Conservation (phyloP, 495 filamentous ascomycete genomes). For the Talaromyces thailandensis region DNA sequence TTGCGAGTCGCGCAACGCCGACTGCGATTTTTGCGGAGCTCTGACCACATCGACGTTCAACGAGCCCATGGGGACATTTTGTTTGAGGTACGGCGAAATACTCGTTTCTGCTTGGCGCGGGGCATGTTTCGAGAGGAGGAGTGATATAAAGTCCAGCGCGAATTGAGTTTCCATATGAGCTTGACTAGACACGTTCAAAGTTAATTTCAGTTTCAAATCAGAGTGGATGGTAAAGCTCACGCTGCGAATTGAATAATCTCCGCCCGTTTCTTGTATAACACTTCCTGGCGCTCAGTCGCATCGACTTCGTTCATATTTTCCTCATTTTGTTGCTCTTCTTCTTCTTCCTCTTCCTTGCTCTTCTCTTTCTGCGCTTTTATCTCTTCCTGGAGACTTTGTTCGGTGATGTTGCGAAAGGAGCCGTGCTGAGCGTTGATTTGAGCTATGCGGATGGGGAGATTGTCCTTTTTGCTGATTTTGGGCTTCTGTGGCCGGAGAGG, state of each 20-base stretch:
- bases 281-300: slow-evolving; percentile 29
- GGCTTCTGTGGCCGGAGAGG: slow-evolving; percentile 55
- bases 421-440: slow-evolving; percentile 69
- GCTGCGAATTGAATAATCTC: slow-evolving; percentile 37
- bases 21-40: slow-evolving; percentile 42
- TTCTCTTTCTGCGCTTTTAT: slow-evolving; percentile 41
- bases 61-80: slow-evolving; percentile 60
- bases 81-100: slow-evolving; percentile 60
- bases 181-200: slow-evolving; percentile 25
- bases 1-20: slow-evolving; percentile 41
- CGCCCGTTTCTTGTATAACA: slow-evolving; percentile 33
- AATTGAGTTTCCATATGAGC: slow-evolving; percentile 59
- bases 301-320: slow-evolving; percentile 22
- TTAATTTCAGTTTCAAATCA: slow-evolving; percentile 2
- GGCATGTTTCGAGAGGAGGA: slow-evolving; percentile 69
- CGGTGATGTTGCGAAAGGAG: slow-evolving; percentile 60
- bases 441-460: slow-evolving; percentile 58
- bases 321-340: slow-evolving; percentile 27
- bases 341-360: slow-evolving; percentile 22
- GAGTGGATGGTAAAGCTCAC: slow-evolving; percentile 12
- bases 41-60: slow-evolving; percentile 67
- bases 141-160: slow-evolving; percentile 75
- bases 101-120: slow-evolving; percentile 58
- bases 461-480: slow-evolving; percentile 44
- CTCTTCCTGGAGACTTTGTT: slow-evolving; percentile 50